Evolutionary conservation across 768 basidiomycete genomes (phyloP).

Genomic region (Boletellus ananas): DNA sequence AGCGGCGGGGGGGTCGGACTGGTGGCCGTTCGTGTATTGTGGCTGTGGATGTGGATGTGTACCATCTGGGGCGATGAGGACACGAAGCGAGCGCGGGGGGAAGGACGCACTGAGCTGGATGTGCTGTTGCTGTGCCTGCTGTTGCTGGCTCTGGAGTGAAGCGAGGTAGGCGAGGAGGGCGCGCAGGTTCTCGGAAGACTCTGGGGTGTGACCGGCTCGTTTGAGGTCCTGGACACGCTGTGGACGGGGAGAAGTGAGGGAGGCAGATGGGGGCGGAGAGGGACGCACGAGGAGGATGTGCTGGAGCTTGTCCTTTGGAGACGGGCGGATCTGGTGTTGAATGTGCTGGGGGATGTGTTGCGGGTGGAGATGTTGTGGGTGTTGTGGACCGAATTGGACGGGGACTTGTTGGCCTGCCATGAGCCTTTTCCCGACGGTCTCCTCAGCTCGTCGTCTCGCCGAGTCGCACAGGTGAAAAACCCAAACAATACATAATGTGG

Average conservation of each 20-base stretch:
- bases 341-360: conserved; percentile 7
- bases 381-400: conserved; percentile 24
- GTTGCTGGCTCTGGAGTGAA: conserved; percentile 26
- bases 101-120: conserved; percentile 32
- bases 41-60: conserved; percentile 28
- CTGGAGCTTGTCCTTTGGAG: conserved; percentile 27
- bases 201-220: conserved; percentile 42
- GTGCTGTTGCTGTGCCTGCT: conserved; percentile 27
- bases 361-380: conserved; percentile 7
- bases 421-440: conserved; percentile 3
- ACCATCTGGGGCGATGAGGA: conserved; percentile 30
- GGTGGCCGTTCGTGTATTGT: conserved; percentile 46
- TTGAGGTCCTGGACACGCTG: conserved; percentile 46
- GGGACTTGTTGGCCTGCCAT: conserved; percentile 26
- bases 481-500: conserved; percentile 14
- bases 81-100: not conserved
- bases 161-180: conserved; percentile 38
- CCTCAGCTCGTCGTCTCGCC: conserved; percentile 7
- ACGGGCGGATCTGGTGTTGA: conserved; percentile 4
- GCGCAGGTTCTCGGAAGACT: conserved; percentile 42
- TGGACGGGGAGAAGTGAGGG: not conserved
- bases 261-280: too few species aligned
- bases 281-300: conserved; percentile 16
- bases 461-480: conserved; percentile 15
- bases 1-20: conserved; percentile 6